Evolutionary conservation across 257 asterid genomes (phyloP).

Genomic region (Ligustrum vulgare): DNA sequence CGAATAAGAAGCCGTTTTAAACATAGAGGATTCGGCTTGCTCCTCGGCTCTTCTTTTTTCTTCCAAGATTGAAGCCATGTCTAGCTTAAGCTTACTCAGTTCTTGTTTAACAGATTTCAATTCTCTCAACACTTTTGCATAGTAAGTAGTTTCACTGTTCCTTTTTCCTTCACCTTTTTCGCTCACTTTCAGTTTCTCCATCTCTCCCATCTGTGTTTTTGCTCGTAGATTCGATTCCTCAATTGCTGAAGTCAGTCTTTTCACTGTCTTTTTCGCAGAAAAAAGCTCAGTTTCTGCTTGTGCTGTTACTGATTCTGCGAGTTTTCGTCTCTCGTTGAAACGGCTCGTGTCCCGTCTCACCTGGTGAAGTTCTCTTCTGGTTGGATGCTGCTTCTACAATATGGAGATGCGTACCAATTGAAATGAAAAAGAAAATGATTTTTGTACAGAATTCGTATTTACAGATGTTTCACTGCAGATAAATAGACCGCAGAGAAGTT

Average conservation of each 20-base stretch:
- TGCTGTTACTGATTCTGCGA: slow-evolving; percentile 36
- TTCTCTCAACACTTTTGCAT: slow-evolving; percentile 47
- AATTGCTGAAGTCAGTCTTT: slow-evolving; percentile 40
- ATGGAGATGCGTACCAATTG: background rate
- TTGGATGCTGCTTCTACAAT: slow-evolving; percentile 33
- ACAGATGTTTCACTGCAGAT: too few relatives aligned
- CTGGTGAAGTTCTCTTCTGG: slow-evolving; percentile 52
- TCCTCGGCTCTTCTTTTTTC: slow-evolving; percentile 61
- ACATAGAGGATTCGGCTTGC: slow-evolving; percentile 38
- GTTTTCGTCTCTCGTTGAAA: slow-evolving; percentile 32
- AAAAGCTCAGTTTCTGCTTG: slow-evolving; percentile 58
- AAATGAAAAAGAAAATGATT: background rate
- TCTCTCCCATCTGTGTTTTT: slow-evolving; percentile 31
- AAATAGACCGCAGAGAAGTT: too few relatives aligned
- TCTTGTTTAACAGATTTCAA: slow-evolving; percentile 64
- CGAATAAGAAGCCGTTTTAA: slow-evolving; percentile 30
- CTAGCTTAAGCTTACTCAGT: slow-evolving; percentile 66
- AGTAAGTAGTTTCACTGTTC: slow-evolving; percentile 27
- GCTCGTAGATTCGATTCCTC: slow-evolving; percentile 54
- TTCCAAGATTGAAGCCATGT: slow-evolving; percentile 64
- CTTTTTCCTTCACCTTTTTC: slow-evolving; percentile 32
- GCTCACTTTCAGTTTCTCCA: slow-evolving; percentile 46
- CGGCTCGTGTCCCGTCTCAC: slow-evolving; percentile 42
- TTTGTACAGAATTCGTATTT: too few relatives aligned
- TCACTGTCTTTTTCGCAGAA: slow-evolving; percentile 49